Conservation (phyloP, 306 rosid genomes). For the Geum urbanum region DNA sequence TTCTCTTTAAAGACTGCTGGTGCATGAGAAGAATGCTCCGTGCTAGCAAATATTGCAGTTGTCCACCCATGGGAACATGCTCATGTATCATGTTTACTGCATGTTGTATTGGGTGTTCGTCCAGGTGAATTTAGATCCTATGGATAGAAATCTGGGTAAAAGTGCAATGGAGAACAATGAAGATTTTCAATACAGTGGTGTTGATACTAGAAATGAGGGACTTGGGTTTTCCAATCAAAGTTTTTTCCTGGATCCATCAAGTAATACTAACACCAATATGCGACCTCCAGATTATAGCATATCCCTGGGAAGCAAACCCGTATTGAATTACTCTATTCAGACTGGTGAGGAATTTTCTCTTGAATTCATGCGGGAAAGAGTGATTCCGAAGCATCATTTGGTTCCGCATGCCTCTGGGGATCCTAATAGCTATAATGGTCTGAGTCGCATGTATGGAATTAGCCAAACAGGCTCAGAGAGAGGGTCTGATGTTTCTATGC, state of each 20-base stretch:
- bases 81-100: conserved; percentile 10
- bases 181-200: conserved; percentile 34
- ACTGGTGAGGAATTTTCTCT: conserved; percentile 89
- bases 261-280: conserved; percentile 40
- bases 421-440: conserved; percentile 49
- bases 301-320: conserved; percentile 57
- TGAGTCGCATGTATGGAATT: conserved; percentile 49
- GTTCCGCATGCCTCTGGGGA: conserved; percentile 53
- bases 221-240: conserved; percentile 44
- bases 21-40: conserved; percentile 20
- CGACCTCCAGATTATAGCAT: conserved; percentile 54
- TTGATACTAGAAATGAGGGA: conserved; percentile 55
- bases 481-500: conserved; percentile 49
- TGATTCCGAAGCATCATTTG: conserved; percentile 53
- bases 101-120: conserved; percentile 19
- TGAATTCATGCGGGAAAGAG: conserved; percentile 90
- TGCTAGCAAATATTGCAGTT: conserved; percentile 11
- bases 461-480: conserved; percentile 58
- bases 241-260: conserved; percentile 43
- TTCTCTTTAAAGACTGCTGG: conserved; percentile 20
- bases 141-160: conserved; percentile 29
- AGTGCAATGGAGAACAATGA: conserved; percentile 30
- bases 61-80: conserved; percentile 18
- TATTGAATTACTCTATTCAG: conserved; percentile 75
- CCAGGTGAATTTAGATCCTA: conserved; percentile 14